Conservation (phyloP, 2,329 filamentous ascomycete genomes). For the Aurifilum marmelostoma region DNA sequence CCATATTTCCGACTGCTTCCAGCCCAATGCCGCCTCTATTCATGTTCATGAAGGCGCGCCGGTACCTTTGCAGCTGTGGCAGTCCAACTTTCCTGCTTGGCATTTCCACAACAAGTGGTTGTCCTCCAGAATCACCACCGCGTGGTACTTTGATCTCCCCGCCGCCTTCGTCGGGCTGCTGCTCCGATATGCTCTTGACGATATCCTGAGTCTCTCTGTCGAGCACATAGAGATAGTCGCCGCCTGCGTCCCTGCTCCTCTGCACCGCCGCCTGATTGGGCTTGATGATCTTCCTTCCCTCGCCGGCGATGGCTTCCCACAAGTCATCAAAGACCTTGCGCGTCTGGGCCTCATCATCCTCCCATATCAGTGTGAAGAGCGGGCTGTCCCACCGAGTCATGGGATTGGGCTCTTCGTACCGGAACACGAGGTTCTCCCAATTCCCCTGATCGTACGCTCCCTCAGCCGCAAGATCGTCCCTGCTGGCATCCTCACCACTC, state of each 20-base stretch:
- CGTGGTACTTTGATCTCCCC: conserved; percentile 59
- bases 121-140: conserved; percentile 36
- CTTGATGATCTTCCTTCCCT: conserved; percentile 63
- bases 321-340: conserved; percentile 63
- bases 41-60: conserved; percentile 76
- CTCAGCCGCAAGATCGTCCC: conserved; percentile 39
- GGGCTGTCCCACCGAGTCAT: conserved; percentile 87
- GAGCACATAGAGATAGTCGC: conserved; percentile 79
- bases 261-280: conserved; percentile 78
- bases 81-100: conserved; percentile 69
- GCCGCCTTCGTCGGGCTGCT: conserved; percentile 67
- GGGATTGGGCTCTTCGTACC: conserved; percentile 84
- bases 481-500: conserved; percentile 38
- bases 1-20: conserved; percentile 58
- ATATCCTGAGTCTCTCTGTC: conserved; percentile 80
- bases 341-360: conserved; percentile 68
- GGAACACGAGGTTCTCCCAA: conserved; percentile 79
- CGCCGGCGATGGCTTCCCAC: conserved; percentile 74
- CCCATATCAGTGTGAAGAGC: conserved; percentile 77
- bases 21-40: conserved; percentile 71
- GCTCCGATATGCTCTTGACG: conserved; percentile 69
- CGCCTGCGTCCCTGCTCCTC: conserved; percentile 62
- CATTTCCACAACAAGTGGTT: conserved; percentile 64
- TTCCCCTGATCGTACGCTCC: conserved; percentile 59
- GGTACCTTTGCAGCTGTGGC: conserved; percentile 75